phyloP scores from a whole-genome alignment of 305 asterid genomes.

The Solanum chacoense region DNA sequence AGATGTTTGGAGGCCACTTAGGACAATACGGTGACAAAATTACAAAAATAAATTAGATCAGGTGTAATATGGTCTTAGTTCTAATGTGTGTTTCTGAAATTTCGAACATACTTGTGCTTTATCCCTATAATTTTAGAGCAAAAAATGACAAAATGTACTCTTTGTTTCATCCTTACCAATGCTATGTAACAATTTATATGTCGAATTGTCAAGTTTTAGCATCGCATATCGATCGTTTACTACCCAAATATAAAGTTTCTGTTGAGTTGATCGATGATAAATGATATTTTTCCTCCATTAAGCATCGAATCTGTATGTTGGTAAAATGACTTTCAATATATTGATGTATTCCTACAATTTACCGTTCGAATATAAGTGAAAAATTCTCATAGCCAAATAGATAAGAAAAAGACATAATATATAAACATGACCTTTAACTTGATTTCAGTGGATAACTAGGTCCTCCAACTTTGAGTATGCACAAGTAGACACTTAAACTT shows the following conservation, averaged over 20 bases:
- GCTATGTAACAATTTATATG: background rate
- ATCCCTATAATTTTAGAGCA: background rate
- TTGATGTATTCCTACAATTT: background rate
- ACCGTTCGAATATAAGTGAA: background rate
- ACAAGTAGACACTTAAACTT: too few relatives aligned
- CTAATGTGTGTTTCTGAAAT: too few relatives aligned
- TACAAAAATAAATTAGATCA: too few relatives aligned
- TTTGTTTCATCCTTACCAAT: background rate
- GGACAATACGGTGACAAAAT: background rate
- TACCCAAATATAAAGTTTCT: background rate
- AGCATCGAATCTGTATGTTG: background rate
- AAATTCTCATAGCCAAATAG: too few relatives aligned
- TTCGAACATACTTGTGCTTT: background rate
- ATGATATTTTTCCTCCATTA: background rate
- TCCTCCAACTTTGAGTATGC: background rate
- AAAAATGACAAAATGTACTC: background rate
- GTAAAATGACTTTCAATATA: background rate
- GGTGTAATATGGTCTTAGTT: too few relatives aligned
- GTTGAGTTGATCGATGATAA: background rate
- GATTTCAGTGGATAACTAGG: background rate
- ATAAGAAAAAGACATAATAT: background rate
- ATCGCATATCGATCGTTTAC: background rate
- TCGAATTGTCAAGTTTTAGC: background rate
- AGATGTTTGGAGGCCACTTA: background rate
- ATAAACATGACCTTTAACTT: background rate